Base-by-base conservation (phyloP, 192 early-diverging fungal genomes). In the Entophlyctis helioformis region DNA sequence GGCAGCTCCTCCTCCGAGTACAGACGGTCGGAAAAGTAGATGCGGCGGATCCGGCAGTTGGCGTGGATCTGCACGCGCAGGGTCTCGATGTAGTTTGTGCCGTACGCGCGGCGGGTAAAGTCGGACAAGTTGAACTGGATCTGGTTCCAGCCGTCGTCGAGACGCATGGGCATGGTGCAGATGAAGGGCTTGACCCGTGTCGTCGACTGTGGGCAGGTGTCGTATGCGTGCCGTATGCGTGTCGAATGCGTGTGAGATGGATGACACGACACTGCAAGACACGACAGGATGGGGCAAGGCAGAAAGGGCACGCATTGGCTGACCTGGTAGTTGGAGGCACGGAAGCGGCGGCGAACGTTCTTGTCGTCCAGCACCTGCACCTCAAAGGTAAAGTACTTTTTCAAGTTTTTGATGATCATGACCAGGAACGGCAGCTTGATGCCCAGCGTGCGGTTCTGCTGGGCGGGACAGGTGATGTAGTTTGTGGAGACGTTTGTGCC, bases 61-160 rank as follows among this genome's bases (percentile, higher is more conserved):
- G 93, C 91, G 61, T 97, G 88, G 31, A 97, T 73, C 34, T 85
- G 87, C 32, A 94, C 81, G 34, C 93, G 69, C 20, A 78, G 65
- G 0, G 86, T 91, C 60, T 97, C 91, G 26, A 72, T 78, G 56
- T 90, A 89, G 40, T 77, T 72, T 23, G 89, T 89, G 22, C 88
- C 91, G 58, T 91, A 97, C 0, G 82, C 81, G n/a, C 84, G 72
- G 31, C 78, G 67, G 3, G 86, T 85, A 59, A 86, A 87, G 50
- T 89, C 86, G 1, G 76, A 81, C 48, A 97, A 53, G 52, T 97
- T 86, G 54, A 97, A 75, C 43, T 84, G 82, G 48, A 97, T 78
- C 57, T 97, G 86, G 58, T 97, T 97, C 93, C 93, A 97, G 8
- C 89, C 91, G 46, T 83, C 72, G 50, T 97, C 93, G 33, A 97